phyloP scores from a whole-genome alignment of 2,329 filamentous ascomycete species.

The Fusarium solani-melongenae region DNA sequence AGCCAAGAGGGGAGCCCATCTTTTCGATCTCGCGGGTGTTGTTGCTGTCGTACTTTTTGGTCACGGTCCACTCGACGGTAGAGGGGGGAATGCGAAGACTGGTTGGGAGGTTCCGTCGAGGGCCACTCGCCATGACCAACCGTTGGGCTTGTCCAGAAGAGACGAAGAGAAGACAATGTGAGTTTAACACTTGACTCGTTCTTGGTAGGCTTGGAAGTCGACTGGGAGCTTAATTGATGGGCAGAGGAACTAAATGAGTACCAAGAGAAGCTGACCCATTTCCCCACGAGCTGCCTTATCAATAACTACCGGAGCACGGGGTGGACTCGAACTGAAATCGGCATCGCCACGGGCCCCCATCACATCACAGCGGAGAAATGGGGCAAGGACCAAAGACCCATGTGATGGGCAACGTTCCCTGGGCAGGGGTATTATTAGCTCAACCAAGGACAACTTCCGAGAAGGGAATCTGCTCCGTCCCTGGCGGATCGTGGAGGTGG shows the following conservation, averaged over 20 bases:
- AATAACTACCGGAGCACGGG: slow-evolving; percentile 12
- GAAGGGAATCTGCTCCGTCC: slow-evolving; percentile 32
- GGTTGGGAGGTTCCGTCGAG: slow-evolving; percentile 34
- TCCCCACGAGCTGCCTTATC: slow-evolving; percentile 27
- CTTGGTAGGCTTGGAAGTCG: background rate
- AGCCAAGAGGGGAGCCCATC: slow-evolving; percentile 49
- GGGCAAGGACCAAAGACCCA: slow-evolving; percentile 4
- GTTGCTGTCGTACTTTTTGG: slow-evolving; percentile 11
- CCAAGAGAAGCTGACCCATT: slow-evolving; percentile 5
- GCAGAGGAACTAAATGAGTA: slow-evolving; percentile 6
- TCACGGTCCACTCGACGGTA: slow-evolving; percentile 21
- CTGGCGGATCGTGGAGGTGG: slow-evolving; percentile 22
- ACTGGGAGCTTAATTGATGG: background rate
- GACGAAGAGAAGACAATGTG: background rate
- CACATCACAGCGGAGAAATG: slow-evolving; percentile 10
- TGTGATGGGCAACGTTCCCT: slow-evolving; percentile 18
- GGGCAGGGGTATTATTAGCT: slow-evolving; percentile 23
- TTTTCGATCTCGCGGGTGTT: slow-evolving; percentile 16
- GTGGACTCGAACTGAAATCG: background rate
- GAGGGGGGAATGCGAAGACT: slow-evolving; percentile 35
- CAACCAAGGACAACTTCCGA: slow-evolving; percentile 20
- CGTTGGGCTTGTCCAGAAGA: background rate
- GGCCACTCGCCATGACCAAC: slow-evolving; percentile 40
- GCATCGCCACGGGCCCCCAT: slow-evolving; percentile 12
- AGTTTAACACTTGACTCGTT: background rate